Conservation (phyloP, 495 filamentous ascomycete species). For the Tuber borchii region DNA sequence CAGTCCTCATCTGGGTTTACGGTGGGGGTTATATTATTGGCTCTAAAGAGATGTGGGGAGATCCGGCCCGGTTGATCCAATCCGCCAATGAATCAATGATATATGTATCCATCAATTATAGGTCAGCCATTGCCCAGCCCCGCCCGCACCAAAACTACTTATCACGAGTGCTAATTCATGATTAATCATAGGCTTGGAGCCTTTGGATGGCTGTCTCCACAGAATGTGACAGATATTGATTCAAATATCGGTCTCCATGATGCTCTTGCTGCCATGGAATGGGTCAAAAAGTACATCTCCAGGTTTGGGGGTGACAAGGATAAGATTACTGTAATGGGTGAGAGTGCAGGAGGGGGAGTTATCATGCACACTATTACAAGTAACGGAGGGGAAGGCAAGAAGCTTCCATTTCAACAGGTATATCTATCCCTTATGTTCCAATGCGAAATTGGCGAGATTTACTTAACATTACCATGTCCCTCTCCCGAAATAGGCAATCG, state of each 20-base stretch:
- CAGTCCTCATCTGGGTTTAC: conserved; percentile 57
- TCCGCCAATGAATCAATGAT: conserved; percentile 51
- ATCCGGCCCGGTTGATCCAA: conserved; percentile 49
- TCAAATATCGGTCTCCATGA: conserved; percentile 61
- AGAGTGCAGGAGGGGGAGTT: conserved; percentile 61
- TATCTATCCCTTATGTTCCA: not conserved
- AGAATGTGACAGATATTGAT: conserved; percentile 47
- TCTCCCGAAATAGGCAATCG: conserved; percentile 29
- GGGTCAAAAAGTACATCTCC: conserved; percentile 64
- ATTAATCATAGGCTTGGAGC: conserved; percentile 45
- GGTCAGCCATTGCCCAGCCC: conserved; percentile 40
- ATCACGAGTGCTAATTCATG: not conserved
- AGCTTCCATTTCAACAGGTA: no score
- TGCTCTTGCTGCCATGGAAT: conserved; percentile 61
- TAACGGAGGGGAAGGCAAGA: no score
- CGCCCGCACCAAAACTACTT: not conserved
- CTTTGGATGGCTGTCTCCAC: conserved; percentile 56
- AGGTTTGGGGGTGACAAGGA: conserved; percentile 62
- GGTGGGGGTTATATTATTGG: conserved; percentile 56
- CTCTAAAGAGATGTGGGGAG: conserved; percentile 46
- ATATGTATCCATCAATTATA: conserved; percentile 59
- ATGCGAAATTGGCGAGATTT: not conserved
- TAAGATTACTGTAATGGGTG: conserved; percentile 59
- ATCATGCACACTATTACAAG: no score
- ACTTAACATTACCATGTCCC: not conserved